A percentile compares a stretch with the other conserved stretches of the same genome.
These are phyloP conservation scores for Pichia rugopelliculosa DNA, from an alignment of 805 yeast species.

Conservation along the genomic window DNA sequence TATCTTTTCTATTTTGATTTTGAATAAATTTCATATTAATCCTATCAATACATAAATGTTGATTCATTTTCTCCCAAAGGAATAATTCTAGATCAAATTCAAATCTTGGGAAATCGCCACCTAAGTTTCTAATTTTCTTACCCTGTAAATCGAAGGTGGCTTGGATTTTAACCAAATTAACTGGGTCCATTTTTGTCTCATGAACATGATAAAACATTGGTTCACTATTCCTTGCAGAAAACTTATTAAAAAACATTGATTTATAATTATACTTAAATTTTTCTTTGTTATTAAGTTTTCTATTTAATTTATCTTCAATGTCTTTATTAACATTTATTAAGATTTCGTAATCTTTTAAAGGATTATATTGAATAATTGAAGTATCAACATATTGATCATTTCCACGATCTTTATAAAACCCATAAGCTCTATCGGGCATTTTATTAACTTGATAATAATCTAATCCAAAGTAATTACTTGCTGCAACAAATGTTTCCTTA, in stretches of 20 bases:
- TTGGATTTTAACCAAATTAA: conserved; percentile 20
- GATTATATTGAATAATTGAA: conserved; percentile 30
- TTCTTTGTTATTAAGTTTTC: not conserved
- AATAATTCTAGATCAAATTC: conserved; percentile 17
- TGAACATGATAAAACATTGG: conserved; percentile 34
- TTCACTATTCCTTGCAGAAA: conserved; percentile 13
- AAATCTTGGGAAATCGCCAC: conserved; percentile 15
- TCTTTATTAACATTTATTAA: conserved; percentile 7
- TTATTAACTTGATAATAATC: conserved; percentile 50
- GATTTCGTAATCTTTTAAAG: conserved; percentile 18
- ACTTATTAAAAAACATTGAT: conserved; percentile 12
- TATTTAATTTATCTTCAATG: not conserved
- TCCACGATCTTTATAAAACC: conserved; percentile 26
- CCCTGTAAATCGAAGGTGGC: conserved; percentile 11
- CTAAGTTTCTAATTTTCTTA: conserved; percentile 15
- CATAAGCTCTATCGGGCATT: conserved; percentile 27
- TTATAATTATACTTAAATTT: conserved; percentile 13
- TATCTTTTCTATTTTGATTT: conserved; percentile 1
- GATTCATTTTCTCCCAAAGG: conserved; percentile 18
- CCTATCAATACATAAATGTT: conserved; percentile 15
- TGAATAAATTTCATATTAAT: conserved; percentile 10
- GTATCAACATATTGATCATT: conserved; percentile 27
- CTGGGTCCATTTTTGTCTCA: conserved; percentile 42
- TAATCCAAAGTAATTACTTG: conserved; percentile 45
- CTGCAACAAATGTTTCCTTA: conserved; percentile 70